Evolutionary conservation across 2,329 filamentous ascomycete species (phyloP), one percentile per base, ranked within the genome.

Genomic region (Paradendryphiella salina): DNA sequence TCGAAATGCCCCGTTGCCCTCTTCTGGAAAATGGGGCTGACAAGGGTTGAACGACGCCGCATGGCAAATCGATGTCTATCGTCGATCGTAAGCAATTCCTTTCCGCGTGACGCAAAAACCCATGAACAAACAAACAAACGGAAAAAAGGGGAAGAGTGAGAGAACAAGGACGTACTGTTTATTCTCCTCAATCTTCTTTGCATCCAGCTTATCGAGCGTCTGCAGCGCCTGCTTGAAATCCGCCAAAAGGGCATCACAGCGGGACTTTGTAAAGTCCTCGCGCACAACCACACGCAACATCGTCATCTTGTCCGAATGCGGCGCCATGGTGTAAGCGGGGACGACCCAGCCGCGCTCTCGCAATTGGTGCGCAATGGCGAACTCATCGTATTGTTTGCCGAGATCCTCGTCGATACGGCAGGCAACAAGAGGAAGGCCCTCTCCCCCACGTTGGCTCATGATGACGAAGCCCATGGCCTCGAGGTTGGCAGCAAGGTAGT

Each of bases 251-350:
- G 83, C 79, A 68, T 97, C 91, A 67, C 90, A 96, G 32, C 92
- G 82, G 61, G 81, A 85, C 72, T 88, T 86, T 38, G 85, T 89
- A 64, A 97, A 96, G 75, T 96, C 93, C 75, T 96, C 93, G 42
- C 93, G 85, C 4, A 96, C 89, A 0, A 97, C 93, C 4, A 96
- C 85, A 31, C 93, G 86, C 79, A 96, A 85, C 82, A 97, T 87
- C 81, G 96, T 95, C 67, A 96, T 80, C 58, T 85, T 79, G 48
- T 89, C 80, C 14, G 89, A 91, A 70, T 96, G 82, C 14, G 92
- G 92, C 0, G 93, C 93, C 93, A 96, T 96, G 32, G 92, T 97
- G 76, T 97, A 97, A 0, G 93, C 93, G 0, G 93, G 93, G 0
- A 96, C 89, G 23, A 96, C 88, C 93, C 93, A 97, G 35, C 90